Evolutionary conservation across 176 grass and related monocot genomes (phyloP), one percentile per base, ranked within the genome.

Genomic region (Eremochloa ophiuroides): DNA sequence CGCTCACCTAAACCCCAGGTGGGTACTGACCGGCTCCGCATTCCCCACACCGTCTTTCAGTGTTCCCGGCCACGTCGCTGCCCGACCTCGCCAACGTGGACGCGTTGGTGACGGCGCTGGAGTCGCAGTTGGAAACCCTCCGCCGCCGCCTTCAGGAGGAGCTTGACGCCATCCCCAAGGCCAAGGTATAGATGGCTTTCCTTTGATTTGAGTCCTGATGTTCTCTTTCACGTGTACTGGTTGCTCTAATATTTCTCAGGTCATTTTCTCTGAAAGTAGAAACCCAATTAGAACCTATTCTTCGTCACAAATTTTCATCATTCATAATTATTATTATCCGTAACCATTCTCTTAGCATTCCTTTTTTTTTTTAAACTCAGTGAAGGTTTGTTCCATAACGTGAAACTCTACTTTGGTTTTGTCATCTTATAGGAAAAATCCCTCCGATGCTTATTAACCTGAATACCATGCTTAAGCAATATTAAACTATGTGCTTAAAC

Each of bases 81-180:
- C 84, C 90, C 11, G 95, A 98, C 58, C 90, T 98, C 12, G 69
- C 84, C 5, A 78, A 90, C 71, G 82, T 98, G 18, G 88, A 98
- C 65, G 78, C 71, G 26, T 55, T 88, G 29, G 70, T 98, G 66
- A 94, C 83, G 68, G 82, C 95, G 28, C 86, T 98, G 92, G 95
- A 98, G 71, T 84, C 88, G 40, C 92, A 93, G 82, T 82, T 94
- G 71, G 59, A 91, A 72, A 86, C 71, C 39, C 89, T 98, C 81
- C 91, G 75, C 48, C 69, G 79, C 58, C 71, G 86, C 14, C 27
- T 98, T n/a, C 88, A 93, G 47, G 92, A 98, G 88, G 95, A 98
- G 88, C 66, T 77, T 44, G 85, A 80, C 37, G 88, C 81, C n/a
- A 93, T 98, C 73, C 95, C 95, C n/a, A 93, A 94, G 75, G 95